Evolutionary conservation across 768 basidiomycete genomes (phyloP).

Genomic region (Amanita inopinata): DNA sequence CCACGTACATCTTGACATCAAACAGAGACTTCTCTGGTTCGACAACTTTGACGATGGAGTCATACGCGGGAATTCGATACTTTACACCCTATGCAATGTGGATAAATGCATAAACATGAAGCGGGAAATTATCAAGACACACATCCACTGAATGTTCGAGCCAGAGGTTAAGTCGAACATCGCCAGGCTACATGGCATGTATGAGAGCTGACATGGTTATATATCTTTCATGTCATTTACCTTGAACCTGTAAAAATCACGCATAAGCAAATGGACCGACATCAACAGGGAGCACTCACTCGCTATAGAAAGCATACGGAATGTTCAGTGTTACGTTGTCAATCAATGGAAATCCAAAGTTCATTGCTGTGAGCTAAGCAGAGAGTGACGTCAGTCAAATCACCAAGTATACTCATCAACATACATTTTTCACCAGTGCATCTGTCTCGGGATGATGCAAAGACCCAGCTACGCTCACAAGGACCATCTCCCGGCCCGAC

Average conservation of each 20-base stretch:
- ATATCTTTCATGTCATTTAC: constrained; percentile 22
- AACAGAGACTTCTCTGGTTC: constrained; percentile 72
- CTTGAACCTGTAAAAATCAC: constrained; percentile 42
- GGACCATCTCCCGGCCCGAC: constrained; percentile 60
- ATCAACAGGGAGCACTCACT: constrained; percentile 39
- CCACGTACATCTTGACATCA: constrained; percentile 67
- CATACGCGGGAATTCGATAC: constrained; percentile 60
- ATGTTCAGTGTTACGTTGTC: constrained; percentile 52
- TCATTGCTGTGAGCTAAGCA: constrained; percentile 53
- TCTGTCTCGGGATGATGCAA: constrained; percentile 57
- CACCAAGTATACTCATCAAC: constrained; percentile 15
- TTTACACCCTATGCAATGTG: constrained; percentile 33
- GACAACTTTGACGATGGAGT: constrained; percentile 68
- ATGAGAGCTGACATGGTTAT: constrained; percentile 3
- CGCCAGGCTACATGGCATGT: constrained; percentile 47
- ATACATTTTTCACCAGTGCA: constrained; percentile 65
- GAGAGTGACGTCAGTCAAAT: constrained; percentile 2
- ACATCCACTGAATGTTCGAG: constrained; percentile 63
- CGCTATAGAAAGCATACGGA: constrained; percentile 71
- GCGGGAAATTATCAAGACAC: constrained; percentile 14
- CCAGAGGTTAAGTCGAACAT: constrained; percentile 66
- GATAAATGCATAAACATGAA: constrained; percentile 4
- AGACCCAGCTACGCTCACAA: constrained; percentile 56
- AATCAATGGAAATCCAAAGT: constrained; percentile 42
- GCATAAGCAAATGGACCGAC: constrained; percentile 7